Conservation (phyloP, 768 basidiomycete genomes). For the Sutorius australiensis region DNA sequence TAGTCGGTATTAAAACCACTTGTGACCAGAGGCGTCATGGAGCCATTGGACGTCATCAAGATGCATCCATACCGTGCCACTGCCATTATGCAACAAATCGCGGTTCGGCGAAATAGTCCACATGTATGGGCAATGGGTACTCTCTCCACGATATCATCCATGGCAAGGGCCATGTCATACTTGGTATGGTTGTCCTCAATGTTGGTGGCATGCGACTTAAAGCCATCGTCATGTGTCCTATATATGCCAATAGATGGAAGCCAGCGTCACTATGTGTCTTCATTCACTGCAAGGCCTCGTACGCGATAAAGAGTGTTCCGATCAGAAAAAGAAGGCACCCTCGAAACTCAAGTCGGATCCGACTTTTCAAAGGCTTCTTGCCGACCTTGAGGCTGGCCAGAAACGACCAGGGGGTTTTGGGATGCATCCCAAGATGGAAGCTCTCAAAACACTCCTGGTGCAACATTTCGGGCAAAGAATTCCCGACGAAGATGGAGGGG, state of each 20-base stretch:
- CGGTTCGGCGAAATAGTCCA: constrained; percentile 32
- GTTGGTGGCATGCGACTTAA: neutral
- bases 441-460: constrained; percentile 65
- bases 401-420: constrained; percentile 45
- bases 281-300: constrained; percentile 52
- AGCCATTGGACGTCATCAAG: constrained; percentile 51
- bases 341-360: constrained; percentile 49
- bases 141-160: constrained; percentile 48
- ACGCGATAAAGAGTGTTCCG: constrained; percentile 36
- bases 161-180: constrained; percentile 86
- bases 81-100: constrained; percentile 38
- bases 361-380: constrained; percentile 60
- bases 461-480: constrained; percentile 60
- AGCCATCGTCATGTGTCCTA: neutral
- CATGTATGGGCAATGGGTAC: constrained; percentile 46
- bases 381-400: constrained; percentile 61
- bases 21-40: constrained; percentile 40
- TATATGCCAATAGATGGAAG: constrained; percentile 59
- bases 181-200: constrained; percentile 49
- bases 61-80: constrained; percentile 67
- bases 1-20: constrained; percentile 38
- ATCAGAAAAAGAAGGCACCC: constrained; percentile 30
- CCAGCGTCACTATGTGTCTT: constrained; percentile 77
- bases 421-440: constrained; percentile 91
- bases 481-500: constrained; percentile 41